Evolutionary conservation across 257 asterid genomes (phyloP).

Genomic region (Catharanthus roseus): DNA sequence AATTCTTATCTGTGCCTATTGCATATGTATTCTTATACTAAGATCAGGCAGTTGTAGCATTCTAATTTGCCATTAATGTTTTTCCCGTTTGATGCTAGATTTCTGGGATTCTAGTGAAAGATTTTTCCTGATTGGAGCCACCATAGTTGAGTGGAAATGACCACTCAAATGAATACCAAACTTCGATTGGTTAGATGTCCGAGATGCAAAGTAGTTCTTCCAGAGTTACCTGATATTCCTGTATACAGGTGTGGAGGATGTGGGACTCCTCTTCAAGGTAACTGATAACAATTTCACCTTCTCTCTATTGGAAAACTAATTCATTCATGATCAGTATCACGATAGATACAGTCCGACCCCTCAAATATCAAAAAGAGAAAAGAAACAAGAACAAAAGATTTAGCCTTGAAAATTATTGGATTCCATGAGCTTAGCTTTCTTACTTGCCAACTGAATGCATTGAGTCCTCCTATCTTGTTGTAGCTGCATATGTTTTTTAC

Average conservation of each 20-base stretch:
- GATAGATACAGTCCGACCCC: not conserved
- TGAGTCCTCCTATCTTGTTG: not conserved
- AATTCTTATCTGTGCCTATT: not conserved
- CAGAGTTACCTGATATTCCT: conserved; percentile 50
- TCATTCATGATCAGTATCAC: not conserved
- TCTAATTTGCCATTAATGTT: not conserved
- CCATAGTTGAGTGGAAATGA: conserved; percentile 29
- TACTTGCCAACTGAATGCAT: not conserved
- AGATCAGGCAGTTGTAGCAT: not conserved
- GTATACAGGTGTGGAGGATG: conserved; percentile 85
- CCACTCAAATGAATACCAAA: conserved; percentile 36
- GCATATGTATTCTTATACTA: not conserved
- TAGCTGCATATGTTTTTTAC: not conserved
- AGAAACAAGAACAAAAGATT: not conserved
- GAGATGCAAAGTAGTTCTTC: conserved; percentile 51
- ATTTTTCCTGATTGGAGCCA: conserved; percentile 13
- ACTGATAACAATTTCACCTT: not conserved
- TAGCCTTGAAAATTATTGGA: not conserved
- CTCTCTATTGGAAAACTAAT: not conserved
- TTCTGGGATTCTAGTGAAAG: conserved; percentile 13
- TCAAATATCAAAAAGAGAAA: not conserved
- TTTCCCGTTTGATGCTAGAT: conserved; percentile 26
- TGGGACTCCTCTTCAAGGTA: conserved; percentile 70
- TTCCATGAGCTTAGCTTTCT: not conserved
- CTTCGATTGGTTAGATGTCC: conserved; percentile 82